Evolutionary conservation across 345 rosid genomes (phyloP), one percentile per base, ranked within the genome.

Genomic region (Euphorbia pulcherrima): DNA sequence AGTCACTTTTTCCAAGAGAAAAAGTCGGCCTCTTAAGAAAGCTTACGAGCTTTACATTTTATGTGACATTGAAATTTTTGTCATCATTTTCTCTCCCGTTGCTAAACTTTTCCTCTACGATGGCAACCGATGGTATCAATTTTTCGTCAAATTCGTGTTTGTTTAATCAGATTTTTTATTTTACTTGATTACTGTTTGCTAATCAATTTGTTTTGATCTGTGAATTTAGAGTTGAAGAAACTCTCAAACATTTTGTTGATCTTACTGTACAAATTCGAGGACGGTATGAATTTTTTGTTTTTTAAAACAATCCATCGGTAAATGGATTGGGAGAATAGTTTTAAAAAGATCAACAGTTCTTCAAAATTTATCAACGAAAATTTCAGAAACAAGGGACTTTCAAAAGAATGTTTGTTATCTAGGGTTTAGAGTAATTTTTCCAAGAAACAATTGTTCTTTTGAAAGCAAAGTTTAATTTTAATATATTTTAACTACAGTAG

Each of bases 11-110:
- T 55, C 79, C 68, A 71, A 71, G 46, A 78, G 79, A 39, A 78
- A 78, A 71, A 59, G 48, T 59, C 76, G 79, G 40, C 68, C 75
- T 60, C 18, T 71, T 37, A 78, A 78, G 65, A 78, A 78, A 78
- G 79, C 82, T 58, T 68, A 74, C 64, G 79, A 74, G 48, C 74
- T 78, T 46, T 74, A 71, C 9, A 64, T 70, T 14, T 55, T 78
- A 6, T 78, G 82, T 64, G 76, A 78, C 53, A 41, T 71, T 30
- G 74, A 71, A 9, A 18, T 78, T 52, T 68, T 66, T 71, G 68
- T 78, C 3, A 12, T 74, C 35, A 20, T 75, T 6, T 78, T 74
- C 24, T 71, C 76, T 50, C 82, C 79, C 8, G 67, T 74, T 18
- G 79, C 76, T 11, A 78, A 74, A 55, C 76, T 78, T 26, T 58